Conservation (phyloP, 352 stramenopile species). For the Phytopythium ostracodes region DNA sequence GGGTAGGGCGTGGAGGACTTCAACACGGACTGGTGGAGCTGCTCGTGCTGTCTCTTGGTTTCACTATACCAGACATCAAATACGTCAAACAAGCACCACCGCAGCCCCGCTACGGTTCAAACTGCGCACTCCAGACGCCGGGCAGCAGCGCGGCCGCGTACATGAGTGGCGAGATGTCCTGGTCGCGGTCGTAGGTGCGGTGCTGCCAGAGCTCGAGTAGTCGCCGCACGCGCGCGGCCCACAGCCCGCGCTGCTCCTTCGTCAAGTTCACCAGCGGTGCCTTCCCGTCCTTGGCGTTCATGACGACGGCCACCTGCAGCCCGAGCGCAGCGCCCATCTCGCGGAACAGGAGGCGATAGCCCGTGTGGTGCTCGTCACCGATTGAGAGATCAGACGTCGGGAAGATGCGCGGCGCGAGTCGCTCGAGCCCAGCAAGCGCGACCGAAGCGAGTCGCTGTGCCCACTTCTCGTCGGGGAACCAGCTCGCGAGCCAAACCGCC, state of each 20-base stretch:
- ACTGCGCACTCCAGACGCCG: slow-evolving; percentile 18
- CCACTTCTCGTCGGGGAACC: slow-evolving; percentile 22
- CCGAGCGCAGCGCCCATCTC: slow-evolving; percentile 31
- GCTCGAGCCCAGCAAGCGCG: slow-evolving; percentile 11
- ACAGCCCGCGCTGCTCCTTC: slow-evolving; percentile 18
- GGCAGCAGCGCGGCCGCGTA: slow-evolving; percentile 34
- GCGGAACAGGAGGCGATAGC: slow-evolving; percentile 26
- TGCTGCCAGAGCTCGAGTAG: slow-evolving; percentile 23
- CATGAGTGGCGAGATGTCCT: slow-evolving; percentile 44
- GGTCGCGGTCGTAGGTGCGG: slow-evolving; percentile 29
- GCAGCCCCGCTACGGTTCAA: neutral
- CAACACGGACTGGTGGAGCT: neutral
- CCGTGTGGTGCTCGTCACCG: slow-evolving; percentile 1
- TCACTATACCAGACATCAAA: neutral
- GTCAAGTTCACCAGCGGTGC: neutral
- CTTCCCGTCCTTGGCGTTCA: neutral
- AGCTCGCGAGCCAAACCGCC: slow-evolving; percentile 25
- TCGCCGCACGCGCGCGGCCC: slow-evolving; percentile 11
- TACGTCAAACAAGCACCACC: no score
- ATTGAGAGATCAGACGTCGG: neutral
- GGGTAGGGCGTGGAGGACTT: neutral
- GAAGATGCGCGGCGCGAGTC: slow-evolving; percentile 12
- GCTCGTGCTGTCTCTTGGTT: neutral
- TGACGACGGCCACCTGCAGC: slow-evolving; percentile 14
- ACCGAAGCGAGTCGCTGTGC: neutral